Conservation (phyloP, 768 basidiomycete species). For the Arthromyces matolae region DNA sequence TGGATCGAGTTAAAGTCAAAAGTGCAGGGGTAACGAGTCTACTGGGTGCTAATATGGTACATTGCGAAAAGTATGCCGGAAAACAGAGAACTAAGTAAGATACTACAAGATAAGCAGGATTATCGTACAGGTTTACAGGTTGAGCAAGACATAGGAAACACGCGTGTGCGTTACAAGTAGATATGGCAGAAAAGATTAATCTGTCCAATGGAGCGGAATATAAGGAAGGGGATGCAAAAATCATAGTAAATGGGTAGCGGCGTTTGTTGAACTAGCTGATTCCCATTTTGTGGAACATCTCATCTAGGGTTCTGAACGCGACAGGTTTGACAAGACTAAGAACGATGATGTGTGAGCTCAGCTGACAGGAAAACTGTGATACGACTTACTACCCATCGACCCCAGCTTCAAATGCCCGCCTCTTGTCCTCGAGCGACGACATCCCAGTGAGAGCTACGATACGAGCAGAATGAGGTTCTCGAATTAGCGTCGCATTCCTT, state of each 20-base stretch:
- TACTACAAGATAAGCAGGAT: too few relatives aligned
- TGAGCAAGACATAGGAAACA: too few relatives aligned
- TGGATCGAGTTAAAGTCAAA: too few relatives aligned
- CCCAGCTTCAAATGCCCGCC: conserved; percentile 86
- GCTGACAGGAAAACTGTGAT: too few relatives aligned
- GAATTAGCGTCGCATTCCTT: conserved; percentile 11
- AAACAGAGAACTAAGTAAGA: too few relatives aligned
- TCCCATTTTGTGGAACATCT: conserved; percentile 76
- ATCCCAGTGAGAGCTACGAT: conserved; percentile 91
- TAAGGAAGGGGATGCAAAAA: background rate
- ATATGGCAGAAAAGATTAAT: too few relatives aligned
- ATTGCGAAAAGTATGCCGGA: too few relatives aligned
- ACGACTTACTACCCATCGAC: conserved; percentile 91
- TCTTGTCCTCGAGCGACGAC: conserved; percentile 91
- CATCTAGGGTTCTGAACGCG: conserved; percentile 86
- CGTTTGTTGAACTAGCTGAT: conserved; percentile 21
- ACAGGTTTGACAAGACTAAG: conserved; percentile 90
- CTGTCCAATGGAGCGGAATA: background rate
- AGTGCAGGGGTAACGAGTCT: too few relatives aligned
- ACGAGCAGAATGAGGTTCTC: conserved; percentile 30
- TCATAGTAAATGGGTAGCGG: conserved; percentile 5
- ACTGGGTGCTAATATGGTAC: too few relatives aligned
- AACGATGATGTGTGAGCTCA: background rate
- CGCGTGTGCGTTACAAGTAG: too few relatives aligned
- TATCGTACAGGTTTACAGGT: too few relatives aligned